Evolutionary conservation across 192 early-diverging fungal genomes (phyloP).

Genomic region (Coemansia sp.): DNA sequence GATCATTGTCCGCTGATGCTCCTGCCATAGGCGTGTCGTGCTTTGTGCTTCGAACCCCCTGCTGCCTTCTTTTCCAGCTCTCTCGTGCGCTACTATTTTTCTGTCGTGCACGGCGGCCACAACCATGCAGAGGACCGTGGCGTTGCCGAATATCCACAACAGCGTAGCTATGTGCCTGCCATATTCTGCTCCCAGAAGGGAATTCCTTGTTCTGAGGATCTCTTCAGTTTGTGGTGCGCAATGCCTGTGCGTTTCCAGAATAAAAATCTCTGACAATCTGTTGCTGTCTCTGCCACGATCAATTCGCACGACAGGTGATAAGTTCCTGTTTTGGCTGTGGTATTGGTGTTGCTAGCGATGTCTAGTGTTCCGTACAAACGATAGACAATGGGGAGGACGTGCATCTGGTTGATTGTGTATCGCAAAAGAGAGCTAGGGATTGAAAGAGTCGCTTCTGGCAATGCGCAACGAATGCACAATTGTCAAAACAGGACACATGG

Average conservation of each 20-base stretch:
- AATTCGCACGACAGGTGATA: neutral
- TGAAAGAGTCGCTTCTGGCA: neutral
- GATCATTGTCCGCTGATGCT: neutral
- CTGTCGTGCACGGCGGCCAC: neutral
- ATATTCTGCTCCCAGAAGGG: neutral
- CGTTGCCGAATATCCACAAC: constrained; percentile 4
- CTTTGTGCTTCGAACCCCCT: neutral
- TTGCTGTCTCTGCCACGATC: neutral
- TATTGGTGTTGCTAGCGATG: neutral
- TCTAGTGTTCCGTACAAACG: neutral
- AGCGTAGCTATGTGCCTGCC: neutral
- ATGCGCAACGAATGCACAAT: neutral
- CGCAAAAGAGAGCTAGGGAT: constrained; percentile 2
- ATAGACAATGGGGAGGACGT: neutral
- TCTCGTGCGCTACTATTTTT: neutral
- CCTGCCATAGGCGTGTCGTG: neutral
- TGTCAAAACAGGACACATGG: constrained; percentile 7
- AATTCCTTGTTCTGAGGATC: neutral
- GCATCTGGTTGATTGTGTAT: constrained; percentile 5
- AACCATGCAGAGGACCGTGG: constrained; percentile 9
- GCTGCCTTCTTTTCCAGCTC: neutral
- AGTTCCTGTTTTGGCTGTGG: neutral
- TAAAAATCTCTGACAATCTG: neutral
- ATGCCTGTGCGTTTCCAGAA: neutral
- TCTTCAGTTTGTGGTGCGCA: neutral